Evolutionary conservation across 2,329 filamentous ascomycete species (phyloP).

Genomic region (Exophiala xenobiotica): DNA sequence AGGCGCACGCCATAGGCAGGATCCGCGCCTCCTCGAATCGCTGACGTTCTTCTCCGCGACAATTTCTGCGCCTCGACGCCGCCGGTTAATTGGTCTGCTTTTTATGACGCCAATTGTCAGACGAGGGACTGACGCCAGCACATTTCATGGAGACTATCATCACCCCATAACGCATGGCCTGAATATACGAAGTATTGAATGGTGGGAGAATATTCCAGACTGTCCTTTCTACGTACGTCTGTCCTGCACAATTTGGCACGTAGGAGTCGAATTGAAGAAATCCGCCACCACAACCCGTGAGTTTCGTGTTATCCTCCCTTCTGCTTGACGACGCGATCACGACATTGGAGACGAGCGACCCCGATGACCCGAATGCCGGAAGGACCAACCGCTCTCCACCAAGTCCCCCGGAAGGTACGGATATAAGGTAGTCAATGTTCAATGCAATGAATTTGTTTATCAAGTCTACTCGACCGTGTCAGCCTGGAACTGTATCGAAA

Average conservation of each 20-base stretch:
- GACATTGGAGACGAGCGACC: neutral
- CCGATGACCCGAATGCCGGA: conserved; percentile 1
- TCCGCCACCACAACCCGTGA: neutral
- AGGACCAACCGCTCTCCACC: neutral
- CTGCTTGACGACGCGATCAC: neutral
- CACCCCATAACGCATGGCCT: too few species aligned
- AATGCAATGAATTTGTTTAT: neutral
- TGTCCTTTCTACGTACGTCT: too few species aligned
- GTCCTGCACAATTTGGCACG: neutral
- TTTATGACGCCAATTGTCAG: neutral
- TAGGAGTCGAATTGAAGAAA: neutral
- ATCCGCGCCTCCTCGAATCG: neutral
- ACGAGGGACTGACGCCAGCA: neutral
- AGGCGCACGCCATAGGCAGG: neutral
- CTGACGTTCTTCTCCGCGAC: conserved; percentile 4
- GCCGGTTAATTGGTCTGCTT: neutral
- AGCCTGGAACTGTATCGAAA: neutral
- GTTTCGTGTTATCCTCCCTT: neutral
- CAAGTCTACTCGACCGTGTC: neutral
- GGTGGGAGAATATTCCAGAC: too few species aligned
- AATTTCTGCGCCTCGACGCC: conserved; percentile 1
- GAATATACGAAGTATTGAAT: too few species aligned
- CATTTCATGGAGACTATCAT: neutral
- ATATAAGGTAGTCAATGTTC: neutral
- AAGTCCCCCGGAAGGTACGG: neutral